Base-by-base conservation (phyloP, 2,329 filamentous ascomycete genomes). In the Sporothrix globosa region DNA sequence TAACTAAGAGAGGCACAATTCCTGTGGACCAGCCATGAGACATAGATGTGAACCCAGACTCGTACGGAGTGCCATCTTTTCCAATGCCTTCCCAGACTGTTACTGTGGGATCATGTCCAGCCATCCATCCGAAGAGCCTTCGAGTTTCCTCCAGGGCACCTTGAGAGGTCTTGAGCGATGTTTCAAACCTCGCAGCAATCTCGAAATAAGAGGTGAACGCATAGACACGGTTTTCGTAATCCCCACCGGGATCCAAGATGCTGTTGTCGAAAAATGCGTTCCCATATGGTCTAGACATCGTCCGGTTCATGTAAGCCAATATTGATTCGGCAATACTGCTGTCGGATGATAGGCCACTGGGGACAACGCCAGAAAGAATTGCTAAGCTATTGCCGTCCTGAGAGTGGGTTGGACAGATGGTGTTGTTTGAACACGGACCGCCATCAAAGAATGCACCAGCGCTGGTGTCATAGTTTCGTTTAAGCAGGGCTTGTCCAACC, bases 81-180 rank as follows among this genome's bases (percentile, higher is more conserved):
- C 83, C 84, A 66, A 86, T 82, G 0, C 83, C 84, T 74, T 86
- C 84, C 84, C 84, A 86, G 72, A 81, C 80, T 3, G 84, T 86
- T 17, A 82, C 75, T 0, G 77, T 77, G 0, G 84, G 84, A 72
- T 86, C 84, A 11, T 81, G 77, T 0, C 73, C 72, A 3, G 81
- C 76, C 84, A 86, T 86, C 81, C 82, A 84, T 4, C 83, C 83
- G 72, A 85, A 86, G 19, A 84, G 76, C 21, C 84, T 77, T 54
- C 79, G 76, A 17, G 85, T 77, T 75, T 85, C 80, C 34, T 85
- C 83, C 0, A 84, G 74, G 67, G 76, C 27, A 24, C 72, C 72
- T 41, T 71, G 69, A 2, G 70, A 65, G 3, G 70, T 63, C 17
- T 30, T 19, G 17, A 68, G 46, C 2, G 75, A 71, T 3, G 73